Evolutionary conservation across 2,329 filamentous ascomycete genomes (phyloP).

Genomic region (Aspergillus clavatus): DNA sequence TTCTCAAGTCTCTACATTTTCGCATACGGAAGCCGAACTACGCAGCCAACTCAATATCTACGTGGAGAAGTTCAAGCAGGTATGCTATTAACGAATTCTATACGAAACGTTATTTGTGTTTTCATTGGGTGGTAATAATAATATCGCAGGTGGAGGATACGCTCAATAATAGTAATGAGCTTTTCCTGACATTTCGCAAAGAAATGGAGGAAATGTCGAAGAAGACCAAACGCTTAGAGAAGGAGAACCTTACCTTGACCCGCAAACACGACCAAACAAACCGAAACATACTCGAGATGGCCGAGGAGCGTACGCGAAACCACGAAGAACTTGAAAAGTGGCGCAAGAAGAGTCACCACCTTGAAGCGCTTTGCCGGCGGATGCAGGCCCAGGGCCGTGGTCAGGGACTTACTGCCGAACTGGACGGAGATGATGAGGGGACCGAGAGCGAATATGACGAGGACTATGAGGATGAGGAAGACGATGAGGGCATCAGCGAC

Average conservation of each 20-base stretch:
- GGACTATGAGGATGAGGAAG: slow-evolving; percentile 61
- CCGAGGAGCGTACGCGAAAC: slow-evolving; percentile 77
- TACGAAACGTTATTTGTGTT: slow-evolving; percentile 16
- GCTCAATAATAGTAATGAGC: slow-evolving; percentile 94
- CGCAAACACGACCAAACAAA: slow-evolving; percentile 92
- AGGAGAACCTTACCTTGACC: slow-evolving; percentile 87
- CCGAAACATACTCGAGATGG: slow-evolving; percentile 94
- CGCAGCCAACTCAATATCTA: slow-evolving; percentile 96
- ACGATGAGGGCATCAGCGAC: slow-evolving; percentile 58
- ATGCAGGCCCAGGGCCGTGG: slow-evolving; percentile 94
- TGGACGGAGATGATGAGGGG: slow-evolving; percentile 47
- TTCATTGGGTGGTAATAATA: slow-evolving; percentile 40
- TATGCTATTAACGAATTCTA: slow-evolving; percentile 45
- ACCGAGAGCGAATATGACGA: slow-evolving; percentile 50
- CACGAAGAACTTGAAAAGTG: slow-evolving; percentile 73
- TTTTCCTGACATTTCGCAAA: slow-evolving; percentile 94
- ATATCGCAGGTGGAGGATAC: slow-evolving; percentile 87
- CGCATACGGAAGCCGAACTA: slow-evolving; percentile 90
- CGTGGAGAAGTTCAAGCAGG: slow-evolving; percentile 99
- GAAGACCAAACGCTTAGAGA: slow-evolving; percentile 94
- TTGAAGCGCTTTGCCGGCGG: slow-evolving; percentile 89
- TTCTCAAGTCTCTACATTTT: slow-evolving; percentile 87
- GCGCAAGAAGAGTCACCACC: slow-evolving; percentile 79
- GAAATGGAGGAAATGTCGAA: slow-evolving; percentile 99
- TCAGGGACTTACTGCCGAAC: slow-evolving; percentile 58